Conservation (phyloP, 768 basidiomycete species). For the Hypholoma sublateritium region DNA sequence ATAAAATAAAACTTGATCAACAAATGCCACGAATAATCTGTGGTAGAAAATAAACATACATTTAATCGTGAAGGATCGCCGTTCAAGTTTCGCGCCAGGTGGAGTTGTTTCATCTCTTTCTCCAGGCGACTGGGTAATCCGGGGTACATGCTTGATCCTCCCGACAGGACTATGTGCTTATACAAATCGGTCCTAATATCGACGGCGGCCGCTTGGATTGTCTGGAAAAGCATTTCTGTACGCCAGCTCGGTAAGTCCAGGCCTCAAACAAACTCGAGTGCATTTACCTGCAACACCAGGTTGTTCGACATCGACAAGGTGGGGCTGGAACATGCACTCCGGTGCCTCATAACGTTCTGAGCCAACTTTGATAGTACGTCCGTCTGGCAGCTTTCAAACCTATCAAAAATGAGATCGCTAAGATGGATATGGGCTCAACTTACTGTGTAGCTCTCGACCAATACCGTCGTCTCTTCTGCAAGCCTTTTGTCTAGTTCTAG, state of each 20-base stretch:
- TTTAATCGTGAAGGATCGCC: slow-evolving; percentile 83
- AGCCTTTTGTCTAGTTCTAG: slow-evolving; percentile 93
- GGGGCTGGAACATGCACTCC: slow-evolving; percentile 99
- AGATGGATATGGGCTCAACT: slow-evolving; percentile 17
- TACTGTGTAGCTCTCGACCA: slow-evolving; percentile 96
- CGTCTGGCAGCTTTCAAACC: slow-evolving; percentile 78
- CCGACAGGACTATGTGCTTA: slow-evolving; percentile 97
- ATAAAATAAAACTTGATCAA: slow-evolving; percentile 5
- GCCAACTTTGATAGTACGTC: slow-evolving; percentile 95
- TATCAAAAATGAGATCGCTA: slow-evolving; percentile 4
- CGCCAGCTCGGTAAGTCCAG: not conserved
- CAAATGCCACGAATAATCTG: not conserved
- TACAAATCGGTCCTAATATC: slow-evolving; percentile 91
- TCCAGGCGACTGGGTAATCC: slow-evolving; percentile 95
- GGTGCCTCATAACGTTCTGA: slow-evolving; percentile 98
- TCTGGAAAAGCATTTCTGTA: slow-evolving; percentile 95
- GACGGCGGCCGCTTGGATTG: slow-evolving; percentile 88
- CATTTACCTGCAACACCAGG: slow-evolving; percentile 85
- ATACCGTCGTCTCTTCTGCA: slow-evolving; percentile 92
- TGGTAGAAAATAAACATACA: slow-evolving; percentile 52
- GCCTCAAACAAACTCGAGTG: not conserved
- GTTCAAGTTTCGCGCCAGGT: slow-evolving; percentile 84
- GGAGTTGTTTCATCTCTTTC: slow-evolving; percentile 99
- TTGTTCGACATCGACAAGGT: slow-evolving; percentile 95
- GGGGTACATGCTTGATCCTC: slow-evolving; percentile 98